Base-by-base conservation (phyloP, 2,329 filamentous ascomycete species). In the Salinomyces thailandicus region DNA sequence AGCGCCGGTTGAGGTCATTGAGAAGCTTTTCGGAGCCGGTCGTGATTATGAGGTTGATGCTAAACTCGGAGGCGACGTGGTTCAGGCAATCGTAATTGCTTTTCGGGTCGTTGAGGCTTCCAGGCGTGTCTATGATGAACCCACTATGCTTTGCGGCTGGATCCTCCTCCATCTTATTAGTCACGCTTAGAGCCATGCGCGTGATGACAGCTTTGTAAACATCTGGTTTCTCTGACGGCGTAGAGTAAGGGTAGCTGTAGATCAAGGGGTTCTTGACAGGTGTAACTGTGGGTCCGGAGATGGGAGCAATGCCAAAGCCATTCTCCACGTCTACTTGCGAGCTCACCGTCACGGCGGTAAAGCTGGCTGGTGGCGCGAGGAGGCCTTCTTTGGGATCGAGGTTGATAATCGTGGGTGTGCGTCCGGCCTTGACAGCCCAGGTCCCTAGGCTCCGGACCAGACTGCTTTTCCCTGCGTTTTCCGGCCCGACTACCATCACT, bases 201-300 rank as follows among this genome's bases (percentile, higher is more conserved):
- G 80, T 83, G 16, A 84, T 66, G 42, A 95, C 64, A 9, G 79
- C 73, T 53, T 77, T 81, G 64, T 82, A 96, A 29, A 89, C 63
- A 18, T 51, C 48, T 0, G 73, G 69, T 42, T 85, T 81, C 33
- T 85, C 81, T 48, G 85, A 79, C 1, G 85, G 74, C 43, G 70
- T 77, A 35, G 75, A 70, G 44, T 81, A 68, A 12, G 91, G 89
- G 58, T 84, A 93, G 60, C 86, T 85, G 57, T 94, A 93, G 18
- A 89, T 85, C 36, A 98, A 65, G 4, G 91, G 91, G 50, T 94
- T 69, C 66, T 95, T 96, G 35, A 94, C 85, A 0, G 89, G 87
- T 13, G 93, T 78, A 1, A 79, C 75, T 49, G 81, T 91, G 0
- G 91, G 87, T 0, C 89, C 91, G 47, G 83, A 93, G 51, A 87